Conservation (phyloP, 1,139 yeast genomes). For the Spencermartinsiella ligniputridi region DNA sequence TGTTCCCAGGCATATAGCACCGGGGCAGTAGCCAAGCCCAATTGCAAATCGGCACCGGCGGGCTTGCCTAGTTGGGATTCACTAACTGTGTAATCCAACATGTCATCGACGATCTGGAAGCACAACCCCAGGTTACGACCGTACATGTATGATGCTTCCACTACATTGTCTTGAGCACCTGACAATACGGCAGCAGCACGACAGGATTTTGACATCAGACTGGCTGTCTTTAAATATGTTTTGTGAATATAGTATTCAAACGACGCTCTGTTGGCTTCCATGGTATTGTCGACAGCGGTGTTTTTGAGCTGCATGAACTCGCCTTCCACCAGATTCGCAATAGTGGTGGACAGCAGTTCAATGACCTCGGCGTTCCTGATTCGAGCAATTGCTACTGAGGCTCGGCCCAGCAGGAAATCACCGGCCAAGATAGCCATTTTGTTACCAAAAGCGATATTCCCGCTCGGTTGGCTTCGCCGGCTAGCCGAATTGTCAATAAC, state of each 20-base stretch:
- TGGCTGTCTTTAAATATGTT: slow-evolving; percentile 91
- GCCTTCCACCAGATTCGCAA: slow-evolving; percentile 96
- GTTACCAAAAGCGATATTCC: slow-evolving; percentile 89
- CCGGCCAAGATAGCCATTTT: slow-evolving; percentile 98
- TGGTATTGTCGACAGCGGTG: slow-evolving; percentile 63
- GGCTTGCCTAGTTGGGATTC: slow-evolving; percentile 88
- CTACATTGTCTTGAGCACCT: slow-evolving; percentile 68
- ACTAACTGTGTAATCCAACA: slow-evolving; percentile 87
- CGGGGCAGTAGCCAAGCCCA: slow-evolving; percentile 97
- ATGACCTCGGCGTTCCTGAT: slow-evolving; percentile 95
- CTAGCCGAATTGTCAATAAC: slow-evolving; percentile 92
- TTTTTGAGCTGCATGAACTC: slow-evolving; percentile 97
- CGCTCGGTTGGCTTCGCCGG: slow-evolving; percentile 86
- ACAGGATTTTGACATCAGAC: slow-evolving; percentile 90
- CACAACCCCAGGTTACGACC: slow-evolving; percentile 93
- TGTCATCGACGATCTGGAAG: slow-evolving; percentile 94
- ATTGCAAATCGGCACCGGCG: slow-evolving; percentile 86
- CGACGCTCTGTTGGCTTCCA: slow-evolving; percentile 75
- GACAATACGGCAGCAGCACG: slow-evolving; percentile 91
- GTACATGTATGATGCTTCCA: slow-evolving; percentile 83
- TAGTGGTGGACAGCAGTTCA: slow-evolving; percentile 89
- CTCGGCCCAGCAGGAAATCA: slow-evolving; percentile 89
- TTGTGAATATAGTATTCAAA: slow-evolving; percentile 93
- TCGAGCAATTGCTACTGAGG: slow-evolving; percentile 92
- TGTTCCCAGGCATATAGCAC: slow-evolving; percentile 91